Conservation (phyloP, 305 asterid species). For the Fraxinus greggii region DNA sequence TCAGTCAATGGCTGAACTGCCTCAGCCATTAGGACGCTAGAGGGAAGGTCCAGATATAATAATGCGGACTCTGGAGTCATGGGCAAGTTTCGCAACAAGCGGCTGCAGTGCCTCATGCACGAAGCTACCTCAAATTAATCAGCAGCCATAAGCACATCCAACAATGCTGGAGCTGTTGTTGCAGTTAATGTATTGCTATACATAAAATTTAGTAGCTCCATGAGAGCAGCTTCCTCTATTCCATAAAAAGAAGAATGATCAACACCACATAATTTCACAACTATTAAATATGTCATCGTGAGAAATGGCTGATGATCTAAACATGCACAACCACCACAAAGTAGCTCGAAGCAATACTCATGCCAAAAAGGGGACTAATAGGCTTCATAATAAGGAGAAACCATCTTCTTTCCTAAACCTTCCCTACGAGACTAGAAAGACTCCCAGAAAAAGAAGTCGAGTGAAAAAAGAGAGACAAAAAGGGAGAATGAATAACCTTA, state of each 20-base stretch:
- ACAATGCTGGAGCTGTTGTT: conserved; percentile 26
- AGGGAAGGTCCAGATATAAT: conserved; percentile 85
- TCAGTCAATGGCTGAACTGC: conserved; percentile 36
- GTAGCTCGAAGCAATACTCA: background rate
- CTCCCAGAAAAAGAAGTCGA: background rate
- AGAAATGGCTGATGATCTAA: background rate
- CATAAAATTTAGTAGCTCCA: conserved; percentile 41
- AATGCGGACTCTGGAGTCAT: conserved; percentile 89
- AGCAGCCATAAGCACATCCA: conserved; percentile 44
- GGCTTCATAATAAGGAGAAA: background rate
- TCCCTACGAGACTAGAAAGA: background rate
- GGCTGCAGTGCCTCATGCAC: conserved; percentile 88
- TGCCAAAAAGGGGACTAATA: background rate
- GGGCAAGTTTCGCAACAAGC: conserved; percentile 64
- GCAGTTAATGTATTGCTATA: conserved; percentile 34
- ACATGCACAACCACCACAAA: background rate
- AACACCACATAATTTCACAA: background rate
- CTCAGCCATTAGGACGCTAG: conserved; percentile 59
- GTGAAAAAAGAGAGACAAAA: background rate
- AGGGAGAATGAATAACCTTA: background rate
- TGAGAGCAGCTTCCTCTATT: conserved; percentile 42
- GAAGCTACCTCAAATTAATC: conserved; percentile 61
- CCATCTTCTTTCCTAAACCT: background rate
- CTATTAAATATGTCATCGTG: background rate
- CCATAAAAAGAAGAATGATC: conserved; percentile 21